Evolutionary conservation across 2,329 filamentous ascomycete genomes (phyloP).

Genomic region (Colletotrichum chlorophyti): DNA sequence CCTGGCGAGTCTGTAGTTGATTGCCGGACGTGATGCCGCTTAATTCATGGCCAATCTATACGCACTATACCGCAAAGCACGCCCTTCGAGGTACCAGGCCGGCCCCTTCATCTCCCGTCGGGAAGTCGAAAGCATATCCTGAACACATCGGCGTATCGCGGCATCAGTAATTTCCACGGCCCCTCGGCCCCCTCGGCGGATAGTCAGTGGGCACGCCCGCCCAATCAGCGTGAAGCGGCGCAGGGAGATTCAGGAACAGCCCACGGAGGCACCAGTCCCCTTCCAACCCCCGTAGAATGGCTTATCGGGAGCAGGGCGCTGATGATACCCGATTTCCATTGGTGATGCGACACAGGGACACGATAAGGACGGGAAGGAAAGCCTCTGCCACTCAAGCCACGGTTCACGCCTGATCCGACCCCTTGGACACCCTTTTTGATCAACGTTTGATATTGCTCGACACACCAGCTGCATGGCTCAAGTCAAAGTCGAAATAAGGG

Average conservation of each 20-base stretch:
- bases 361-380: conserved; percentile 14
- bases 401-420: too few relatives aligned
- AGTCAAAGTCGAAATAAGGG: too few relatives aligned
- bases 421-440: background rate
- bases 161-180: background rate
- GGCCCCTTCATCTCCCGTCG: background rate
- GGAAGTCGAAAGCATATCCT: too few relatives aligned
- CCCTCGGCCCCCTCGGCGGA: conserved; percentile 14
- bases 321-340: conserved; percentile 22
- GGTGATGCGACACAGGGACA: conserved; percentile 8
- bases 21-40: conserved; percentile 10
- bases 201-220: too few relatives aligned
- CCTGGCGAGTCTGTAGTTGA: conserved; percentile 8
- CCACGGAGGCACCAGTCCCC: conserved; percentile 12
- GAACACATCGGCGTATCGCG: background rate
- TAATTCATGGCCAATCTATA: background rate
- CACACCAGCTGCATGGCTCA: background rate
- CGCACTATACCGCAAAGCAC: too few relatives aligned
- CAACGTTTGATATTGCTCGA: background rate
- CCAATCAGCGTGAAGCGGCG: conserved; percentile 14
- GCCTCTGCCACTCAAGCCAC: conserved; percentile 7
- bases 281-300: background rate
- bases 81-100: background rate
- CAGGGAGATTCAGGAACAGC: conserved; percentile 25
- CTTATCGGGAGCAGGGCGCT: conserved; percentile 7